Evolutionary conservation across 495 filamentous ascomycete genomes (phyloP), one percentile per base, ranked within the genome.

Genomic region (Hypomontagnella submonticulosa): DNA sequence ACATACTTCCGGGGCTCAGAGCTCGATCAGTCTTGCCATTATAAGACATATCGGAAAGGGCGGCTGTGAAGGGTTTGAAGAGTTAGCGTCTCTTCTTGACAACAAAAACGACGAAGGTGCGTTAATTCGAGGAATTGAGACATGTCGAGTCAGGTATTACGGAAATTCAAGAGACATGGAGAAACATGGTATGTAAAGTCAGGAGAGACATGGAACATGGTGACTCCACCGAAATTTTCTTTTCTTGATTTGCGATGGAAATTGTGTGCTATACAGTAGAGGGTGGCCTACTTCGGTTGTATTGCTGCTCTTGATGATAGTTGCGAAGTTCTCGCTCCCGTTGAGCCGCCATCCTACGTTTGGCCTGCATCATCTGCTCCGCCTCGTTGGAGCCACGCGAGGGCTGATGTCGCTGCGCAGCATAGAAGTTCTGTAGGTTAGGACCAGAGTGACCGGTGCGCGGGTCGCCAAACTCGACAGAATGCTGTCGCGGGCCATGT

Each of bases 301-400:
- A 98, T 87, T 99, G 95, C 85, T 99, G 95, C 84, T 99, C 95
- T 83, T 97, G 95, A 80, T 99, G 95, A 83, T 97, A 98, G 80
- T 99, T 99, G 79, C 95, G 92, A 79, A 99, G 88, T 83, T 99
- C 95, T 79, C 96, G 90, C 84, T 99, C 95, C 79, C 95, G 91
- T 80, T 97, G 94, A 80, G 95, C 95, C 61, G 95, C 95, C 89
- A 97, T 92, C 82, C 93, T 91, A 80, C 95, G 90, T 83, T 99
- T 98, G 75, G 92, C 93, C 86, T 97, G 95, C 86, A 96, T 90
- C 88, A 97, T 91, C 80, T 97, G 93, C 80, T 99, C 95, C 75
- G 93, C 92, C 82, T 99, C 95, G 83, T 89, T 96, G 53, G 90
- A 91, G 72, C 92, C 91, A 61, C 84, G 81, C 61, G 83, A 84